Evolutionary conservation across 2,329 filamentous ascomycete genomes (phyloP), one percentile per base, ranked within the genome.

Genomic region (Hypoxylon sp.): DNA sequence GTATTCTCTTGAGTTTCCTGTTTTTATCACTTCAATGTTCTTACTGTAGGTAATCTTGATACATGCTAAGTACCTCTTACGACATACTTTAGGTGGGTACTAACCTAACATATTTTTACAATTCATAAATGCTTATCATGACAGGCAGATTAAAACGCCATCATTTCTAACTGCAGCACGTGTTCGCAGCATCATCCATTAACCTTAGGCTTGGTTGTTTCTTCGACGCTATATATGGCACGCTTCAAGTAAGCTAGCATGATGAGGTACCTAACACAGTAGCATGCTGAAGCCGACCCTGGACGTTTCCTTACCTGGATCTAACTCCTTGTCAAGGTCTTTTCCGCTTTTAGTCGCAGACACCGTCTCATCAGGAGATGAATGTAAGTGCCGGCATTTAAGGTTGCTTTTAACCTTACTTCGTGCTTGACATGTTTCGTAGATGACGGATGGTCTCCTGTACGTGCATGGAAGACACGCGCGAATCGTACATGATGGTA

Each of bases 271-370:
- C 25, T 27, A 27, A 27, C 25, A 60, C 27, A 53, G 49, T 46
- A 30, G 14, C 58, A 54, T 54, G 17, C 20, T 53, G 25, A 62
- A 67, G 50, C 25, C 42, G 17, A 40, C 49, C 54, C 49, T 56
- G 48, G 48, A 48, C 46, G 14, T 14, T 54, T 62, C 57, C 61
- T 62, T 46, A 58, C 51, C 35, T 60, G 33, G 48, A 44, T 60
- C 58, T 62, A 61, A 58, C 64, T 53, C 55, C 59, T 56, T 62
- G 50, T 55, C 53, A 51, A 58, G 57, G 54, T 40, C 54, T 66
- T 69, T 57, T 66, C 62, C 44, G 51, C 59, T 60, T 48, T 62
- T 63, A 64, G 50, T 58, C 37, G 50, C 31, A 56, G 50, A 53
- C n/a, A 61, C 37, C 50, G 53, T 67, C 37, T 64, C 60, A 49